phyloP scores from a whole-genome alignment of 768 basidiomycete species.

The Lactifluus subvellereus region DNA sequence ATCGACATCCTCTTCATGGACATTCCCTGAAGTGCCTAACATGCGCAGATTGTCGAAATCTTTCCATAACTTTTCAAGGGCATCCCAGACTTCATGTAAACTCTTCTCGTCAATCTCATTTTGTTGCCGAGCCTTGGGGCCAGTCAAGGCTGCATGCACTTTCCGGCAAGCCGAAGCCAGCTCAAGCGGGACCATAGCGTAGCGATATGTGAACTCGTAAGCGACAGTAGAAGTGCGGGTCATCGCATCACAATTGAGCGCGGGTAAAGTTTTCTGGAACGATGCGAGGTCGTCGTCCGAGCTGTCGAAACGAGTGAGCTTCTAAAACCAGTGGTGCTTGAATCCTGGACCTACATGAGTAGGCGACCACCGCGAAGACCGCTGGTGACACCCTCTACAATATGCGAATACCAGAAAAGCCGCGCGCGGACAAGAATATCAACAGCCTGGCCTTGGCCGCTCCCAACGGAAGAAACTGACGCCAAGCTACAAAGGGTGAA shows the following conservation, averaged over 20 bases:
- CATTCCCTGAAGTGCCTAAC: constrained; percentile 34
- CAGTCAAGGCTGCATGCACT: constrained; percentile 75
- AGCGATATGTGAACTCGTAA: constrained; percentile 51
- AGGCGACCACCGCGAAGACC: constrained; percentile 83
- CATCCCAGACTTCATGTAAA: constrained; percentile 79
- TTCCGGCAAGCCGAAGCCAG: constrained; percentile 72
- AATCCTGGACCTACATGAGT: constrained; percentile 50
- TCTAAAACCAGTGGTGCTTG: constrained; percentile 7
- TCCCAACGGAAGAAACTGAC: constrained; percentile 40
- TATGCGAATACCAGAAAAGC: constrained; percentile 86
- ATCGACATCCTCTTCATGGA: constrained; percentile 49
- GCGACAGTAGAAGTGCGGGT: constrained; percentile 35
- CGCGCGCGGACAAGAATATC: constrained; percentile 60
- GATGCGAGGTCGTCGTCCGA: constrained; percentile 68
- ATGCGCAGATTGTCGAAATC: constrained; percentile 67
- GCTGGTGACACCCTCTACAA: constrained; percentile 77
- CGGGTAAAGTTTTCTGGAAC: constrained; percentile 56
- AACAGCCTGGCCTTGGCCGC: constrained; percentile 49
- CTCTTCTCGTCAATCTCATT: constrained; percentile 52
- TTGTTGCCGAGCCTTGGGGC: constrained; percentile 62
- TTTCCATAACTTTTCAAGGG: constrained; percentile 76
- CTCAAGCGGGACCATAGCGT: constrained; percentile 65
- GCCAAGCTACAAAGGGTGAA: constrained; percentile 64
- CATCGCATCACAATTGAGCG: constrained; percentile 24
- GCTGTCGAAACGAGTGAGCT: constrained; percentile 33